Evolutionary conservation across 78 protist species (phyloP).

Genomic region (Ministeria vibrans): DNA sequence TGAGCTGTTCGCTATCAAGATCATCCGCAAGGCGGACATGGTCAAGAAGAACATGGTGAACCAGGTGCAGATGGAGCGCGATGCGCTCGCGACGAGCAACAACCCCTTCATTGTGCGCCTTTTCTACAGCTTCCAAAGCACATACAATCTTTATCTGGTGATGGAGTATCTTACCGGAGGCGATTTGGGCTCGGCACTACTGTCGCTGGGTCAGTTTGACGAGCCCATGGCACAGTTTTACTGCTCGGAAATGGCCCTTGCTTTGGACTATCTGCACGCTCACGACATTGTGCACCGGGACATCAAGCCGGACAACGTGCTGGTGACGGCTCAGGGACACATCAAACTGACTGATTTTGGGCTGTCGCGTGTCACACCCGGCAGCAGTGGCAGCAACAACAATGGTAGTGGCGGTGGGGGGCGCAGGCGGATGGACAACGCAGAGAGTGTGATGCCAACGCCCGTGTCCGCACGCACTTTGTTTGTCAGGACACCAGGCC

Average conservation of each 20-base stretch:
- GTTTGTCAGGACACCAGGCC: too few relatives aligned
- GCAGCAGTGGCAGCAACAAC: too few relatives aligned
- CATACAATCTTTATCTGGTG: constrained; percentile 32
- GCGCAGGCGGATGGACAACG: too few relatives aligned
- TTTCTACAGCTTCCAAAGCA: constrained; percentile 40
- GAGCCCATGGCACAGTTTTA: constrained; percentile 27
- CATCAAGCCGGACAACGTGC: constrained; percentile 79
- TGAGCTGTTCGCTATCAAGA: constrained; percentile 82
- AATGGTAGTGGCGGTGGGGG: too few relatives aligned
- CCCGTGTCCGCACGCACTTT: too few relatives aligned
- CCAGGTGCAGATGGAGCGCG: constrained; percentile 47
- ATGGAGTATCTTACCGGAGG: constrained; percentile 56
- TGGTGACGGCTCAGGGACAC: constrained; percentile 74
- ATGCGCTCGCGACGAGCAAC: constrained; percentile 21
- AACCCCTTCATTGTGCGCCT: constrained; percentile 45
- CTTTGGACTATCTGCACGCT: constrained; percentile 38
- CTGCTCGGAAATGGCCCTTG: constrained; percentile 26
- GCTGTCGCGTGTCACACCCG: too few relatives aligned
- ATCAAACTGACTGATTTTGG: constrained; percentile 93
- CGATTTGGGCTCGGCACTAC: constrained; percentile 25
- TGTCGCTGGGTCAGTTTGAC: constrained; percentile 16
- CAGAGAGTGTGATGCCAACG: too few relatives aligned
- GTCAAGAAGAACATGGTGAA: constrained; percentile 45
- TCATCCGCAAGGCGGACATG: constrained; percentile 59
- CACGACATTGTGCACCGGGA: constrained; percentile 53